Evolutionary conservation across 2,329 filamentous ascomycete species (phyloP).

Genomic region (Exophiala calicioides): DNA sequence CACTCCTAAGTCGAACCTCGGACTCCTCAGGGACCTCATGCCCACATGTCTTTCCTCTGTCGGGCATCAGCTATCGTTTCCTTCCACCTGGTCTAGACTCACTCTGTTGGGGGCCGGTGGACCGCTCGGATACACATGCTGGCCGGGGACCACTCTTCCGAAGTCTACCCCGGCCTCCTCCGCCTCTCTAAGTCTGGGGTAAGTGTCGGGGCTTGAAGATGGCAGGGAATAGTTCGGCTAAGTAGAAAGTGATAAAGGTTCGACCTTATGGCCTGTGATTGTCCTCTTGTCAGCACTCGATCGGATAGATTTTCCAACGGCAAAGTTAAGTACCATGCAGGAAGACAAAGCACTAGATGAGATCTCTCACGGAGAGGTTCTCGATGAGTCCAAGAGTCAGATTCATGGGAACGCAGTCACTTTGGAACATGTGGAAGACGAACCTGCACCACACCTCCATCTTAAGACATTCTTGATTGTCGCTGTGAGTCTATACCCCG

Average conservation of each 20-base stretch:
- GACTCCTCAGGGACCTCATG: no score
- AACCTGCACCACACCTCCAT: slow-evolving; percentile 13
- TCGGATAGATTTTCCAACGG: not conserved
- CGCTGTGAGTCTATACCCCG: slow-evolving; percentile 6
- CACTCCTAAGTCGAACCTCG: no score
- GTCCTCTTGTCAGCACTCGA: not conserved
- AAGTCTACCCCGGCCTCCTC: slow-evolving; percentile 7
- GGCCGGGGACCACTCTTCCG: slow-evolving; percentile 9
- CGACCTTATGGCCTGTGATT: slow-evolving; percentile 1
- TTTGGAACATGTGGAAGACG: slow-evolving; percentile 7
- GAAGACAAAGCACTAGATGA: slow-evolving; percentile 4
- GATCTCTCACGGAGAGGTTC: slow-evolving; percentile 2
- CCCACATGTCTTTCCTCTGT: no score
- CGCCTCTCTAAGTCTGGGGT: not conserved
- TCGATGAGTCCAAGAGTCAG: slow-evolving; percentile 1
- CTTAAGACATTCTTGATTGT: slow-evolving; percentile 11
- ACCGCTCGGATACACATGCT: slow-evolving; percentile 2
- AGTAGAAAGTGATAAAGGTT: slow-evolving; percentile 5
- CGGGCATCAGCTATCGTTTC: no score
- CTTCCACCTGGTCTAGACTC: no score
- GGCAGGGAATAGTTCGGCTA: not conserved
- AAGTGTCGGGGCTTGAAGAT: not conserved
- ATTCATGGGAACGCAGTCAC: not conserved
- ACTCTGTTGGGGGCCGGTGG: slow-evolving; percentile 3
- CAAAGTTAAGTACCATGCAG: slow-evolving; percentile 4